Base-by-base conservation (phyloP, 129 eudicot genomes). In the Lactuca sativa region DNA sequence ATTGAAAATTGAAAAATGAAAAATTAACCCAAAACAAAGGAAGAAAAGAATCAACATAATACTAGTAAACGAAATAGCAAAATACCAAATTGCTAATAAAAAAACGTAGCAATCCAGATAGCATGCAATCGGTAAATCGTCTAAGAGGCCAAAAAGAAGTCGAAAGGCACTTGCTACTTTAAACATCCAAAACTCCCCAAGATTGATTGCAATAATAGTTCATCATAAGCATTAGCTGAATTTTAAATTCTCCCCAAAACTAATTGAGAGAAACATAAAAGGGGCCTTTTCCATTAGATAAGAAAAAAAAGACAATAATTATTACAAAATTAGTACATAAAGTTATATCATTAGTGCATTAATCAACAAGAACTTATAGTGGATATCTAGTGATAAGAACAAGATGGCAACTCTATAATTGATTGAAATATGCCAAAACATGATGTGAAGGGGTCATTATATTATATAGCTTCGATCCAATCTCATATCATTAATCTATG, bases 391-490 rank as follows among this genome's bases (percentile, higher is more conserved):
- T n/a, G 56, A 69, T 54, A 37, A 69, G 21, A 79, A 67, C 76
- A 73, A 67, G 61, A 60, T 44, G 68, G 57, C 59, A 63, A n/a
- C 38, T 68, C 79, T 32, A 68, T 68, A 63, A 69, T 72, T 75
- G 83, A 73, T 17, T 25, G 37, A 13, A 70, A 69, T 71, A 77
- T 36, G 76, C 76, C 81, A 77, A 77, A 62, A 55, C 72, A 64
- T 64, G 59, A 70, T 72, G 70, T 56, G 56, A 36, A 51, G 65
- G 74, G 40, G 60, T 58, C 56, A 16, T 62, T 40, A 79, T 64
- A 68, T 63, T 66, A 57, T 66, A 58, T 68, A 52, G 54, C 52
- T 44, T 44, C n/a, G 76, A 69, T 77, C 70, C 59, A 44, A 59
- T 49, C 64, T 73, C 64, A 73, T 37, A 15, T 37, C 40, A 56